Conservation (phyloP, 2,329 filamentous ascomycete genomes). For the Pseudogymnoascus sp. region DNA sequence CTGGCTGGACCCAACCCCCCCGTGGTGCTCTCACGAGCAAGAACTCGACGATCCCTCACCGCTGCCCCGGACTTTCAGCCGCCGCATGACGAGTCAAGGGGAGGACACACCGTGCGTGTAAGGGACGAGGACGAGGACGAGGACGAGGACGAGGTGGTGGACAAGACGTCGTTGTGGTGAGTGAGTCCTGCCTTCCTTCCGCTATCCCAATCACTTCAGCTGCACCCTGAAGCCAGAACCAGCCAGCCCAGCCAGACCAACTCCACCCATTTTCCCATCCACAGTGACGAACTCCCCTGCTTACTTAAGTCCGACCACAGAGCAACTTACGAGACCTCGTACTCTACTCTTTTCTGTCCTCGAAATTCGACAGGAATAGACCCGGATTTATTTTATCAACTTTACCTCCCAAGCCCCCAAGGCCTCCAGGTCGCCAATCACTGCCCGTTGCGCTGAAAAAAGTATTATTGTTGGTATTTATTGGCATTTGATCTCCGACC, state of each 20-base stretch:
- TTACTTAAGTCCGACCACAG: not conserved
- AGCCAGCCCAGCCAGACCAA: not conserved
- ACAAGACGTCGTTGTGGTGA: not conserved
- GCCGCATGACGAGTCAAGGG: not conserved
- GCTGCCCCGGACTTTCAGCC: not conserved
- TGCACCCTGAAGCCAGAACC: not conserved
- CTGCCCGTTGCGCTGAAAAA: not conserved
- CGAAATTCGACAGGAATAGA: not conserved
- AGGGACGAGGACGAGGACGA: not conserved
- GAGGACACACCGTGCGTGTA: not conserved
- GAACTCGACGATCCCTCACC: not conserved
- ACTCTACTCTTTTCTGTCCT: not conserved
- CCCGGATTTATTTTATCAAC: not conserved
- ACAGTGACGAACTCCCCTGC: not conserved
- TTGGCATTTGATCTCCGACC: not conserved
- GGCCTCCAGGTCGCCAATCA: not conserved
- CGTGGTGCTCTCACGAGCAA: slow-evolving; percentile 1
- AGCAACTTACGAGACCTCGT: not conserved
- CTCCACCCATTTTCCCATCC: not conserved
- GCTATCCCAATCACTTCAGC: not conserved
- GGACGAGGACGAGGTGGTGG: not conserved
- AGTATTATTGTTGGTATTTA: not conserved
- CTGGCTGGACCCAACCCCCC: not conserved
- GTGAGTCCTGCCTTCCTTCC: not conserved
- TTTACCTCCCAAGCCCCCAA: not conserved